Percentiles rank a stretch among this genome's conserved stretches.
These are phyloP conservation scores for Curvularia spicifera DNA, from an alignment of 2,329 filamentous ascomycete species.

Conservation along the genomic window DNA sequence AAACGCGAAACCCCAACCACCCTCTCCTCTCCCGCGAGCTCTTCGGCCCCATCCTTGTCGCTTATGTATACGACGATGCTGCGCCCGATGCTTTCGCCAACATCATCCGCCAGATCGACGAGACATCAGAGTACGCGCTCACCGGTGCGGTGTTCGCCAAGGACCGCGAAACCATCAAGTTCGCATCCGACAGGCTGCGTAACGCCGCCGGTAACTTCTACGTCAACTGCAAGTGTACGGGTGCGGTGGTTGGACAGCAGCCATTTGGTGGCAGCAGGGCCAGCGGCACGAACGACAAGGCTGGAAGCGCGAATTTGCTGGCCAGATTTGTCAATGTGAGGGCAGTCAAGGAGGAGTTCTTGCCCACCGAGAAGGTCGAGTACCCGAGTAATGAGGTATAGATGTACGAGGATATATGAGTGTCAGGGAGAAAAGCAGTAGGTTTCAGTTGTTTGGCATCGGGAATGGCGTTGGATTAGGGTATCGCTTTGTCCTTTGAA, in stretches of 20 bases:
- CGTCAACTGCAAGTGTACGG: slow-evolving; percentile 78
- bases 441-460: too few species aligned
- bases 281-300: slow-evolving; percentile 65
- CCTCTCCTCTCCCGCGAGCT: slow-evolving; percentile 78
- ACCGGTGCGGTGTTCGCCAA: slow-evolving; percentile 78
- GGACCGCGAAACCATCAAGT: slow-evolving; percentile 69
- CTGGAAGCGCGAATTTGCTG: slow-evolving; percentile 60
- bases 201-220: slow-evolving; percentile 84
- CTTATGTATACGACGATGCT: slow-evolving; percentile 79
- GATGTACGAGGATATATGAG: background rate
- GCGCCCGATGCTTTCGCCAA: slow-evolving; percentile 62
- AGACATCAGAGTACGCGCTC: slow-evolving; percentile 76
- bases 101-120: slow-evolving; percentile 70
- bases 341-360: slow-evolving; percentile 63
- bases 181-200: slow-evolving; percentile 73
- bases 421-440: too few species aligned
- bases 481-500: too few species aligned
- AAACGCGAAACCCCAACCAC: slow-evolving; percentile 74
- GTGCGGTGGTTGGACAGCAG: slow-evolving; percentile 57
- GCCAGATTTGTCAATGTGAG: slow-evolving; percentile 63
- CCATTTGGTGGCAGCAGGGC: slow-evolving; percentile 62
- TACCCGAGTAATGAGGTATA: slow-evolving; percentile 61
- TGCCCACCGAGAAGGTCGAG: slow-evolving; percentile 54
- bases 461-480: too few species aligned
- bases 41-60: slow-evolving; percentile 77